Evolutionary conservation across 441 rosid genomes (phyloP).

Genomic region (Populus trichocarpa): DNA sequence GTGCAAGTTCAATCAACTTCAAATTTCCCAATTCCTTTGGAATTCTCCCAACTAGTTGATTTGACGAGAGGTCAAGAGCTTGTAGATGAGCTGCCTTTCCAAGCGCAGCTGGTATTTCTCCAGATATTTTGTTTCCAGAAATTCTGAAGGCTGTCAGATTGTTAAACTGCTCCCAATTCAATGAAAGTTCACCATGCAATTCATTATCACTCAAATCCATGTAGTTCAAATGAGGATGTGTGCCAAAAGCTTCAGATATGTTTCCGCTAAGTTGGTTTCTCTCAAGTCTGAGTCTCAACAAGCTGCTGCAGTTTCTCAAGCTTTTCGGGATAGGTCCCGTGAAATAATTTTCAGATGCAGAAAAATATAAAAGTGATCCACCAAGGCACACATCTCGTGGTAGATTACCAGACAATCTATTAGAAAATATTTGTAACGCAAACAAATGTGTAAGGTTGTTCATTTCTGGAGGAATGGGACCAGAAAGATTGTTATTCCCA

Average conservation of each 20-base stretch:
- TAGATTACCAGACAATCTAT: too few species aligned
- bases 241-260: constrained; percentile 24
- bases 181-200: constrained; percentile 21
- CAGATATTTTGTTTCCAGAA: not conserved
- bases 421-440: rapidly evolving
- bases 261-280: constrained; percentile 22
- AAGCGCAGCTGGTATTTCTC: not conserved
- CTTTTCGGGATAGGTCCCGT: constrained; percentile 15
- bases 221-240: constrained; percentile 10
- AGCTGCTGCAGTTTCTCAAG: constrained; percentile 28
- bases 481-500: too few species aligned
- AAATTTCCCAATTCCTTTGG: constrained; percentile 24
- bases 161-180: constrained; percentile 11
- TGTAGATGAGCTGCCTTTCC: not conserved
- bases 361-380: too few species aligned
- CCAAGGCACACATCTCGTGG: too few species aligned
- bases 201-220: constrained; percentile 26
- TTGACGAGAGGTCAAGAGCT: not conserved
- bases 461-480: too few species aligned
- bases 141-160: not conserved
- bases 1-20: not conserved
- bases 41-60: not conserved
- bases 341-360: rapidly evolving
- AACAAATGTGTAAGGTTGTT: too few species aligned
- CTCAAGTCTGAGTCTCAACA: constrained; percentile 14